phyloP scores from a whole-genome alignment of 2,329 filamentous ascomycete species.

The Aspergillus tanneri region DNA sequence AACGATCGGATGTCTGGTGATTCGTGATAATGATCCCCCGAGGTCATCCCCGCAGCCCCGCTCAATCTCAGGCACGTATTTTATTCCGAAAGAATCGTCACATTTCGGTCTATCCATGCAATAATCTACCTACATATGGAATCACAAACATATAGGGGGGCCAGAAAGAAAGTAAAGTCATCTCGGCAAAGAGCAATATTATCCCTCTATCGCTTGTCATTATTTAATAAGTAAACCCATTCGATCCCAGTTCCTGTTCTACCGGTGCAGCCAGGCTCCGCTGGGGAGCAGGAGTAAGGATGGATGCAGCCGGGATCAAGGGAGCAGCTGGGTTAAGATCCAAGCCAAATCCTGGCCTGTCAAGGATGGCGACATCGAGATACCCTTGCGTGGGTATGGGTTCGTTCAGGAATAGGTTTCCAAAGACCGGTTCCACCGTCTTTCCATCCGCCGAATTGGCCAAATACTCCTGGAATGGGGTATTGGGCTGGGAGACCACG shows the following conservation, averaged over 20 bases:
- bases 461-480: conserved; percentile 92
- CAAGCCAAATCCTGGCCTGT: conserved; percentile 87
- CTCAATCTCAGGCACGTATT: conserved; percentile 4
- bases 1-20: too few relatives aligned
- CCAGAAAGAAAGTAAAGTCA: too few relatives aligned
- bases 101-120: too few relatives aligned
- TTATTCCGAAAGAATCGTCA: neutral
- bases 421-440: conserved; percentile 87
- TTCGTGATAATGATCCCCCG: conserved; percentile 35
- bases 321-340: conserved; percentile 80
- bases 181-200: neutral
- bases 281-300: conserved; percentile 66
- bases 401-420: conserved; percentile 85
- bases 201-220: too few relatives aligned
- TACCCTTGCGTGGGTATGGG: conserved; percentile 82
- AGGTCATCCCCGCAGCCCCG: conserved; percentile 23
- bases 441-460: conserved; percentile 90
- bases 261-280: conserved; percentile 44
- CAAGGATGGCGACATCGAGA: conserved; percentile 73
- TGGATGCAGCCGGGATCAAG: conserved; percentile 70
- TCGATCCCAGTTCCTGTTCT: conserved; percentile 25
- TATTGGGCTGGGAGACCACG: conserved; percentile 88
- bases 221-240: conserved; percentile 16
- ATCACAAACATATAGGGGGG: too few relatives aligned
- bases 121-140: too few relatives aligned